phyloP scores from a whole-genome alignment of 805 yeast species.

The Ogataea paraovalis region DNA sequence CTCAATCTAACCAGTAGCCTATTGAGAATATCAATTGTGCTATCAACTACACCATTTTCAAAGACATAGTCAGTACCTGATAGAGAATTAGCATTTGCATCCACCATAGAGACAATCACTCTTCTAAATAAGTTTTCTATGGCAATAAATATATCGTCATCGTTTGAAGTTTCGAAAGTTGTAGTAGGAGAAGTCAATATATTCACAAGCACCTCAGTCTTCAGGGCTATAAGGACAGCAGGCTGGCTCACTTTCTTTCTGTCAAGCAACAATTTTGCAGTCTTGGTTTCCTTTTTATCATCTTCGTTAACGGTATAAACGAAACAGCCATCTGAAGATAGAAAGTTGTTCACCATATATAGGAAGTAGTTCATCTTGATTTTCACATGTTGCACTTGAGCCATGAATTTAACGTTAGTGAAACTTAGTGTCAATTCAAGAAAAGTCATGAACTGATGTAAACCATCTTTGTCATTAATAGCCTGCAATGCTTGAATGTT shows the following conservation, averaged over 20 bases:
- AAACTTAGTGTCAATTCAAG: background rate
- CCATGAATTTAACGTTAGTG: background rate
- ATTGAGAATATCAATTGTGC: constrained; percentile 12
- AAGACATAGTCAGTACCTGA: constrained; percentile 6
- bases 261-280: background rate
- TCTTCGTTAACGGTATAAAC: background rate
- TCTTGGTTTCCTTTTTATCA: background rate
- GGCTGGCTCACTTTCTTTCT: background rate
- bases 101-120: constrained; percentile 7
- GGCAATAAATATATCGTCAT: background rate
- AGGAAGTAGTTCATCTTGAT: background rate
- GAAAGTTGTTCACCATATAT: background rate
- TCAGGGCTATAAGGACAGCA: background rate
- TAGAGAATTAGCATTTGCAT: constrained; percentile 13
- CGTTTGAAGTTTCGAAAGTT: background rate
- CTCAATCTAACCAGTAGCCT: constrained; percentile 7
- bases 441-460: background rate
- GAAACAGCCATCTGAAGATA: background rate
- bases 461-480: background rate
- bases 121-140: background rate
- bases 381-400: background rate
- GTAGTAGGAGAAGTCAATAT: background rate
- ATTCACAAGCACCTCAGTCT: background rate
- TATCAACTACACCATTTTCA: constrained; percentile 4
- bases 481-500: background rate